These are phyloP conservation scores for Fraxinus latifolia DNA, from an alignment of 305 asterid genomes.

Conservation along the genomic window DNA sequence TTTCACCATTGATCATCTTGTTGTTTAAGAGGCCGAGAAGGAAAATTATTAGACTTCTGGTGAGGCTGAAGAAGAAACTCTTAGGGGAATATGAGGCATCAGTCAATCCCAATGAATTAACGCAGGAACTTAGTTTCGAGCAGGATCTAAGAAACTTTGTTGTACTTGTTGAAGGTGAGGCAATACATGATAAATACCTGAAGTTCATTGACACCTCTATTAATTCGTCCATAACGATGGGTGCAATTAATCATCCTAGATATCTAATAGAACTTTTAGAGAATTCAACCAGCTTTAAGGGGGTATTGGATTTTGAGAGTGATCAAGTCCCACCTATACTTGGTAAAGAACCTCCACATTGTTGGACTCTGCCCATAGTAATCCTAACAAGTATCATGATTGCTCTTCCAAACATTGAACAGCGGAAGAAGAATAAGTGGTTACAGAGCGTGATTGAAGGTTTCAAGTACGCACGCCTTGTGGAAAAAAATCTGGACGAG, in stretches of 20 bases:
- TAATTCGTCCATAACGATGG: not conserved
- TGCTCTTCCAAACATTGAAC: not conserved
- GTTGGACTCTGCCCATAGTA: not conserved
- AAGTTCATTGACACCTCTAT: not conserved
- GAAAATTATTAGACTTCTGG: no score
- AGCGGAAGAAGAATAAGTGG: not conserved
- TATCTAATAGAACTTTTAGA: not conserved
- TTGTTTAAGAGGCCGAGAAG: no score
- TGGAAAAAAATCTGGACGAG: not conserved
- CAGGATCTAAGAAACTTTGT: not conserved
- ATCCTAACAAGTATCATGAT: not conserved
- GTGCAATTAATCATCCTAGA: not conserved
- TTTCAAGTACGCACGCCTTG: not conserved
- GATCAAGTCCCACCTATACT: not conserved
- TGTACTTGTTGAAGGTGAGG: not conserved
- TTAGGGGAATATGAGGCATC: not conserved
- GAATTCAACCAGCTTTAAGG: not conserved
- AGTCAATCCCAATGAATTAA: not conserved
- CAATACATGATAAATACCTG: not conserved
- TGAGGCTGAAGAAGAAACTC: not conserved
- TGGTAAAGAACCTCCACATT: not conserved
- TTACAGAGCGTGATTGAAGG: not conserved
- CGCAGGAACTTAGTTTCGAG: not conserved
- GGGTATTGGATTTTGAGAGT: not conserved
- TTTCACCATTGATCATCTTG: no score